A percentile compares a stretch with the other conserved stretches of the same genome.
Evolutionary conservation across 2,329 filamentous ascomycete genomes (phyloP).

Genomic region (Trichoderma atrobrunneum): DNA sequence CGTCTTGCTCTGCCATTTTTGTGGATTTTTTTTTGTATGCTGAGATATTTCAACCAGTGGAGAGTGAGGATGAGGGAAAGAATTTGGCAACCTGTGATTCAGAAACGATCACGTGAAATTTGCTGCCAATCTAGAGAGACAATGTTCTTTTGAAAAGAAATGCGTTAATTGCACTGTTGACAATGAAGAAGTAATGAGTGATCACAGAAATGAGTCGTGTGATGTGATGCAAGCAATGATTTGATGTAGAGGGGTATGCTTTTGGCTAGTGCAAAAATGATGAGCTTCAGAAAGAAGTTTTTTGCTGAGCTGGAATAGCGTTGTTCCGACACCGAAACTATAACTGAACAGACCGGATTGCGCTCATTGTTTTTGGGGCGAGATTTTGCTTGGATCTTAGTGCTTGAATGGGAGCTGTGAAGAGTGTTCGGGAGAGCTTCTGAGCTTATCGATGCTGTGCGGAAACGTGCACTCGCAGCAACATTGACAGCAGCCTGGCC

Average conservation of each 20-base stretch:
- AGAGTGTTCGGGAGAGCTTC: background rate
- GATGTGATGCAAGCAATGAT: background rate
- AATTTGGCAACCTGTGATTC: background rate
- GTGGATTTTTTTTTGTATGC: background rate
- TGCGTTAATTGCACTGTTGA: too few species aligned
- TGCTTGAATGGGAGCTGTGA: background rate
- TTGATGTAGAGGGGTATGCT: background rate
- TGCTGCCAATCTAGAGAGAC: background rate
- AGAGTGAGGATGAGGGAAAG: too few species aligned
- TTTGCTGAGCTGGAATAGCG: background rate
- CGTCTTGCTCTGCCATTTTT: slow-evolving; percentile 19
- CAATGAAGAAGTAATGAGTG: background rate
- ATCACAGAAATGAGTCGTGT: background rate
- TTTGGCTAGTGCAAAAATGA: background rate
- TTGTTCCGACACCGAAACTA: background rate
- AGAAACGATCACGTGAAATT: background rate
- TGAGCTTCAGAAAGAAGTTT: background rate
- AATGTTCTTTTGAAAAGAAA: background rate
- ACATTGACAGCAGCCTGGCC: background rate
- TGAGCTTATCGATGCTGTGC: background rate
- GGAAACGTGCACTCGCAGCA: background rate
- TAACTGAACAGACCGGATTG: background rate
- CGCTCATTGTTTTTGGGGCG: background rate
- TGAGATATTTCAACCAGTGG: background rate
- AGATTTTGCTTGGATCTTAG: background rate